Evolutionary conservation across 495 filamentous ascomycete species (phyloP).

Genomic region (Margaritispora aquatica): DNA sequence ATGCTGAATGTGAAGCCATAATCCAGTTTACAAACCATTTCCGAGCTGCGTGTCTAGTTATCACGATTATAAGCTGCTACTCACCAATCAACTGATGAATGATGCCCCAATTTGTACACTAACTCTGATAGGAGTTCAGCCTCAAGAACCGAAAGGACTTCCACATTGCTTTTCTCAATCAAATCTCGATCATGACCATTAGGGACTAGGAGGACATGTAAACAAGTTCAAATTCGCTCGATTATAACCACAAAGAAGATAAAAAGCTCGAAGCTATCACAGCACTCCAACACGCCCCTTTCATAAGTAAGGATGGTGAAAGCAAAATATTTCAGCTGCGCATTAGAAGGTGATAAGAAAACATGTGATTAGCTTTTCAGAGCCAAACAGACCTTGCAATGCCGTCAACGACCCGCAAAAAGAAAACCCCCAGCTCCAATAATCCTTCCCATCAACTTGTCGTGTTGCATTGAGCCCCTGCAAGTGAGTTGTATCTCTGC

Average conservation of each 20-base stretch:
- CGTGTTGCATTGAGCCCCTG: conserved; percentile 7
- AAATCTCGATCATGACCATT: too few species aligned
- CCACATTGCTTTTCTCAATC: too few species aligned
- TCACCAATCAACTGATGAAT: too few species aligned
- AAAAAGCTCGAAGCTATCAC: conserved; percentile 1
- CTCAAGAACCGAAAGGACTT: too few species aligned
- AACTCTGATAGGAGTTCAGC: too few species aligned
- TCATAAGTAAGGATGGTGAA: conserved; percentile 14
- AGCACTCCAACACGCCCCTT: neutral
- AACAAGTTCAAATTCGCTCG: conserved; percentile 2
- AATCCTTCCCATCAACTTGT: conserved; percentile 12
- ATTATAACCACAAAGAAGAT: conserved; percentile 5
- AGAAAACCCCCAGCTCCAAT: conserved; percentile 20
- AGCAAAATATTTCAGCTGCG: conserved; percentile 19
- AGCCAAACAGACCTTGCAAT: conserved; percentile 24
- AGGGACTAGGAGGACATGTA: neutral
- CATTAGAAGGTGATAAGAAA: conserved; percentile 28
- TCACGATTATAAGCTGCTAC: too few species aligned
- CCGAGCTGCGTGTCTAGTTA: too few species aligned
- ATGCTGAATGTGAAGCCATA: too few species aligned
- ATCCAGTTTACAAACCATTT: too few species aligned
- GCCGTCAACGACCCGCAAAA: conserved; percentile 28
- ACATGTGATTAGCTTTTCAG: conserved; percentile 26
- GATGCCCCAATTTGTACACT: too few species aligned
- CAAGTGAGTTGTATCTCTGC: neutral